Conservation (phyloP, 179 eudicot genomes). For the Pouteria campechiana region DNA sequence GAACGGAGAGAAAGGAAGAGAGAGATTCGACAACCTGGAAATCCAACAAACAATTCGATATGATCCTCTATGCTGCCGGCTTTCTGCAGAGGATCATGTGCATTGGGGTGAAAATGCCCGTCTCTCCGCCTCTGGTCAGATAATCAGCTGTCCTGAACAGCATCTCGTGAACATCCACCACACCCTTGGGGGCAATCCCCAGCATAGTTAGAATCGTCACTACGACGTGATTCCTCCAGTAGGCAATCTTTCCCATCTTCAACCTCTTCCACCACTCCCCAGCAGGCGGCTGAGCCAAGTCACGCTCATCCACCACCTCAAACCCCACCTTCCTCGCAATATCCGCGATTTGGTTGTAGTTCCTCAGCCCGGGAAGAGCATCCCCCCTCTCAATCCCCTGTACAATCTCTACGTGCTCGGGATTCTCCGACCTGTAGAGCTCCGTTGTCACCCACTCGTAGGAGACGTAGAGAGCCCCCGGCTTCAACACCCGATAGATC, state of each 20-base stretch:
- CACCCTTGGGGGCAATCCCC: slow-evolving; percentile 76
- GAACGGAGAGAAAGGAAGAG: no score
- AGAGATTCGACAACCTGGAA: no score
- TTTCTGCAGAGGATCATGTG: slow-evolving; percentile 87
- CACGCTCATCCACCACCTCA: slow-evolving; percentile 57
- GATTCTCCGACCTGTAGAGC: slow-evolving; percentile 21
- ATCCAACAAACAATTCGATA: no score
- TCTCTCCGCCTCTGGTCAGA: slow-evolving; percentile 72
- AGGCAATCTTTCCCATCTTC: slow-evolving; percentile 77
- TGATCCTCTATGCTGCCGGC: no score
- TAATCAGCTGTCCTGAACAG: slow-evolving; percentile 59
- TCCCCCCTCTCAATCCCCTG: slow-evolving; percentile 81
- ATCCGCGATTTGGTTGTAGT: slow-evolving; percentile 34
- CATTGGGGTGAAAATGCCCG: slow-evolving; percentile 79
- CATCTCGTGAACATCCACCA: slow-evolving; percentile 84
- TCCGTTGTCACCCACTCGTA: slow-evolving; percentile 84
- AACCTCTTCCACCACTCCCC: slow-evolving; percentile 76
- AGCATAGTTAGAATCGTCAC: slow-evolving; percentile 36
- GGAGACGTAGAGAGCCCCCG: slow-evolving; percentile 55
- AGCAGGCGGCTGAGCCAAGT: slow-evolving; percentile 62
- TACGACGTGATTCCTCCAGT: slow-evolving; percentile 72
- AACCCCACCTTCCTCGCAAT: slow-evolving; percentile 74
- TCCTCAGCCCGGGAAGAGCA: slow-evolving; percentile 72
- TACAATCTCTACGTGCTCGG: slow-evolving; percentile 54
- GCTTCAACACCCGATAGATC: slow-evolving; percentile 60